Base-by-base conservation (phyloP, 345 rosid genomes). In the Rhizophora mangle region DNA sequence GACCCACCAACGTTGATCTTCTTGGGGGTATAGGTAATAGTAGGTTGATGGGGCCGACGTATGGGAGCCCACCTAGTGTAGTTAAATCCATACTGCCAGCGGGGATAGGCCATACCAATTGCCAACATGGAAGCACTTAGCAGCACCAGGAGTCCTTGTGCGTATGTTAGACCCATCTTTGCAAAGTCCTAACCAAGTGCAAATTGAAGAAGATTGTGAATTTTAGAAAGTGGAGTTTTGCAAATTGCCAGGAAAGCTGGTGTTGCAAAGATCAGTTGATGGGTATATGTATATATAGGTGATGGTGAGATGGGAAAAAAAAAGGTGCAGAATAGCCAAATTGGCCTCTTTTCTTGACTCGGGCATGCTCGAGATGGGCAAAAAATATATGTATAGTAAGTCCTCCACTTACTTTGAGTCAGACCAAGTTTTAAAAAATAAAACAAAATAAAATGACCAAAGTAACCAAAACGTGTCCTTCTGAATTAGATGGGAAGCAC, bases 1-100 rank as follows among this genome's bases (percentile, higher is more conserved):
- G 88, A 80, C 21, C 92, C 96, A 19, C 93, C 98, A 0, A 88
- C 92, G 5, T 78, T 46, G 67, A 90, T 73, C 70, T 78, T 86
- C 21, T 64, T 82, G 27, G 89, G 78, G 37, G 73, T 36, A 16
- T 19, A 26, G 22, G 34, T 36, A 8, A 1, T 4, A 4, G 39
- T 34, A 16, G 37, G 47, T 39, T n/a, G 71, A 18, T 37, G 7
- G 19, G 47, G 30, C 22, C 18, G 26, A 5, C 22, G 63, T 65
- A 53, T 8, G 59, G 55, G 1, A 60, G 72, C 71, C 79, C 73
- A 20, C 22, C 13, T 22, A 7, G 69, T 64, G 80, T 22, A 1
- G 85, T 81, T 81, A 31, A 73, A 75, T 7, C 74, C 69, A 8
- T 59, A 65, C 19, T 63, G 65, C 86, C 83, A 76, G 49, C 72